Base-by-base conservation (phyloP, 208 protist species). In the Tritrichomonas foetus region DNA sequence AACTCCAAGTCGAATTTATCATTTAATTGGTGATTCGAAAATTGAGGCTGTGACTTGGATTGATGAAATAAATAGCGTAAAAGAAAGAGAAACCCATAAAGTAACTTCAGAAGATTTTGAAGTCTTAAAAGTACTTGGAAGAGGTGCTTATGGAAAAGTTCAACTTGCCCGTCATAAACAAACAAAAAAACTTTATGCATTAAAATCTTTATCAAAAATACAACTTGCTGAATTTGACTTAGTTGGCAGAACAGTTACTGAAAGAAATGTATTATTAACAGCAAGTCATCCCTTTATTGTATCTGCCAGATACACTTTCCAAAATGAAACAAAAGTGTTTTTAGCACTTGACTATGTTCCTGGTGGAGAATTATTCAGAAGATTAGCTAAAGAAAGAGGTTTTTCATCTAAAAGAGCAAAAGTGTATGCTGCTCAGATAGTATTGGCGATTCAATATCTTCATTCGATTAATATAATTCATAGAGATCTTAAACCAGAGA, bases 351-450 rank as follows among this genome's bases (percentile, higher is more conserved):
- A 96, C 78, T 96, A 95, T 94, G 82, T 96, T 0, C 94, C 94
- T 93, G 96, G 96, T 41, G 96, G 96, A 49, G 96, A 97, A 94
- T 94, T 97, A 47, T 97, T 94, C 96, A 94, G 93, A 96, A 97
- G 82, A 93, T 97, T 3, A 95, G 53, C 16, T 16, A 61, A 61
- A 61, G 53, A 61, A 16, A 16, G 53, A 61, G 53, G 53, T 16
- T 95, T 95, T 75, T 9, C 39, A 11, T 11, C 64, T n/a, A 33
- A 53, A 27, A 41, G 61, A 13, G 94, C 64, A 22, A 93, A 64
- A 69, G 93, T 93, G 9, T 94, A 95, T 57, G 25, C 64, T 20
- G 95, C 93, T 39, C 41, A 95, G 80, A 93, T 96, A 53, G 74
- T 95, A 47, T 69, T 94, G 16, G 95, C 94, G 0, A 92, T 97